These are phyloP conservation scores for Mucuna pruriens DNA, from an alignment of 306 rosid genomes.

Conservation along the genomic window DNA sequence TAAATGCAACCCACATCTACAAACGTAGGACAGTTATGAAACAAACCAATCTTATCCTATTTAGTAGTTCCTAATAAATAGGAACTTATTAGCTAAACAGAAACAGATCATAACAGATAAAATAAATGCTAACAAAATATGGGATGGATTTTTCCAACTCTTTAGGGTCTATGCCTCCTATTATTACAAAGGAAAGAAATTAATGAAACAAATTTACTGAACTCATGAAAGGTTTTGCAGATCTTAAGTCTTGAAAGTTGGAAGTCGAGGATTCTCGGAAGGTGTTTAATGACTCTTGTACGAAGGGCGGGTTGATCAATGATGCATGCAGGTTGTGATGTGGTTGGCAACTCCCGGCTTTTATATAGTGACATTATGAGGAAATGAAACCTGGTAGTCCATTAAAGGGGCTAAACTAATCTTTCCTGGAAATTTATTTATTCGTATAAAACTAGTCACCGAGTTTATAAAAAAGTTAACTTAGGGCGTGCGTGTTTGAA, in stretches of 20 bases:
- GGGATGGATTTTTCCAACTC: constrained; percentile 30
- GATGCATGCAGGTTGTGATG: background rate
- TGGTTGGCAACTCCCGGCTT: background rate
- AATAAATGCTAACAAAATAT: background rate
- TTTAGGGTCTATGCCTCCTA: constrained; percentile 37
- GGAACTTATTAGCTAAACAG: no score
- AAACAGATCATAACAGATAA: no score
- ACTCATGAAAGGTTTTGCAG: background rate
- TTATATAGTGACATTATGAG: background rate
- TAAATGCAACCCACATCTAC: no score
- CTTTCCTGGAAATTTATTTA: background rate
- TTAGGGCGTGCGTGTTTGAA: no score
- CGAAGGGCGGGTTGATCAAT: background rate
- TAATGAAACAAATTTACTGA: background rate
- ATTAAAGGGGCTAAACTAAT: background rate
- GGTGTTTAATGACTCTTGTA: background rate
- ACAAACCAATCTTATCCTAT: no score
- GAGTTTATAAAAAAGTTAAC: no score
- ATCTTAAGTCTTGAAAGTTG: no score
- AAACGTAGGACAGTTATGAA: no score
- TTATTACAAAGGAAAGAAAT: constrained; percentile 28
- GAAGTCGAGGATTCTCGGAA: background rate
- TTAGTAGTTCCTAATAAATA: no score
- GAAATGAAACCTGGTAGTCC: background rate
- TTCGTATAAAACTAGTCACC: background rate